A percentile compares a stretch with the other conserved stretches of the same genome.
These are phyloP conservation scores for Exophiala aquamarina DNA, from an alignment of 2,329 filamentous ascomycete genomes.

Conservation along the genomic window DNA sequence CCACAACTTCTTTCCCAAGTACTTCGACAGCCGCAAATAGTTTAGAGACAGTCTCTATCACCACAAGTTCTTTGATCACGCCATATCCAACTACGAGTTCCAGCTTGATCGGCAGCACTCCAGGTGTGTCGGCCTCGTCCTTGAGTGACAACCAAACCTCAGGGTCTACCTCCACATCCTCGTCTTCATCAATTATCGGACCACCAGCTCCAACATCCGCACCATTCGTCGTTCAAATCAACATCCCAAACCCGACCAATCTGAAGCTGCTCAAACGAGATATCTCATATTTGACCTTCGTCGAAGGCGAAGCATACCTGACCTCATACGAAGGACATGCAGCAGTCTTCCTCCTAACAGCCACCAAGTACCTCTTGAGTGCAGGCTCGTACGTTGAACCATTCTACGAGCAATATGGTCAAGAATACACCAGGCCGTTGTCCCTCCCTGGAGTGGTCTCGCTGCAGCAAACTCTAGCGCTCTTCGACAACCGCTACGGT, in stretches of 20 bases:
- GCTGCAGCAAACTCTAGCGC: slow-evolving; percentile 2
- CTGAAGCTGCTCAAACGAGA: slow-evolving; percentile 8
- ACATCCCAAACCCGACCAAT: not conserved
- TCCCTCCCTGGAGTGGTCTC: slow-evolving; percentile 2
- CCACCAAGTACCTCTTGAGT: slow-evolving; percentile 6
- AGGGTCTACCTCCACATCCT: not conserved
- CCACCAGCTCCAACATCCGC: slow-evolving; percentile 8
- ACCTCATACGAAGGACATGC: slow-evolving; percentile 2
- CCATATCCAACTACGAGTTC: too few species aligned
- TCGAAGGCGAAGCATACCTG: slow-evolving; percentile 7
- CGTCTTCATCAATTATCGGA: not conserved
- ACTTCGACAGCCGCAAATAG: not conserved
- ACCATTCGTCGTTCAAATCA: slow-evolving; percentile 13
- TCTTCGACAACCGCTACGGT: not conserved
- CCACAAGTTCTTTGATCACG: too few species aligned
- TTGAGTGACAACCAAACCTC: not conserved
- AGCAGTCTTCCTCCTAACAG: slow-evolving; percentile 11
- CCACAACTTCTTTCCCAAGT: not conserved
- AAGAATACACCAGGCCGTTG: too few species aligned
- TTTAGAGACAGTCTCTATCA: too few species aligned
- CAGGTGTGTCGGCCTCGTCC: too few species aligned
- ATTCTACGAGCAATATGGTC: not conserved
- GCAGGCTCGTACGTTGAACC: slow-evolving; percentile 5
- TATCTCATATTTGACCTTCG: slow-evolving; percentile 10
- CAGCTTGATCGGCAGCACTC: too few species aligned